Conservation (phyloP, 768 basidiomycete genomes). For the Crassisporium funariophilum region DNA sequence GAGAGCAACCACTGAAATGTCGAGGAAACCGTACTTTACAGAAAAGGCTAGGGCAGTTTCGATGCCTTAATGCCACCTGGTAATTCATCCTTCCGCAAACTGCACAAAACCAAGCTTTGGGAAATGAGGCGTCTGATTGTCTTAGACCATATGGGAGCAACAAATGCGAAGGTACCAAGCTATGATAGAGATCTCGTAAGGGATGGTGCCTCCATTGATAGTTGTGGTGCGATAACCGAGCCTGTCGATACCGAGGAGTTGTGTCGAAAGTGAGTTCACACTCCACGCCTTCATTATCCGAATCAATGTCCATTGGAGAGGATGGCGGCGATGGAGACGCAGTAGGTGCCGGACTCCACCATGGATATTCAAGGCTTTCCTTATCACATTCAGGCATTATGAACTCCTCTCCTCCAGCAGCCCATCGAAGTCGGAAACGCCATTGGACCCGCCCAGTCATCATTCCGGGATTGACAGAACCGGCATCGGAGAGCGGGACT, state of each 20-base stretch:
- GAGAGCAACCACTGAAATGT: background rate
- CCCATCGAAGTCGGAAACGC: constrained; percentile 50
- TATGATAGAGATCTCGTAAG: constrained; percentile 24
- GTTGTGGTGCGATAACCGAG: constrained; percentile 24
- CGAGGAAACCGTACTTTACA: constrained; percentile 38
- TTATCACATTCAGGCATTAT: constrained; percentile 16
- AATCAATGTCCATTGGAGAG: background rate
- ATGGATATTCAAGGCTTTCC: constrained; percentile 15
- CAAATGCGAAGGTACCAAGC: constrained; percentile 31
- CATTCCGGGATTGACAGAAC: background rate
- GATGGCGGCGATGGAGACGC: background rate
- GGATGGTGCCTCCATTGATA: constrained; percentile 24
- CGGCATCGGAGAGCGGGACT: background rate
- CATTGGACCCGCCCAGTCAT: constrained; percentile 41
- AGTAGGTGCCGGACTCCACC: constrained; percentile 20
- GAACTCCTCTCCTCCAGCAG: constrained; percentile 49
- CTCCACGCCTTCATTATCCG: constrained; percentile 6
- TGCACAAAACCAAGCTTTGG: constrained; percentile 50
- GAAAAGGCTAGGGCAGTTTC: constrained; percentile 41
- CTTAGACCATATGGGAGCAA: constrained; percentile 28
- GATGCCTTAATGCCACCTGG: constrained; percentile 46
- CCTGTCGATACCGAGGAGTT: constrained; percentile 19
- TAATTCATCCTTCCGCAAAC: constrained; percentile 52
- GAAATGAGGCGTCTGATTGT: constrained; percentile 37
- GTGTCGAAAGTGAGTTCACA: constrained; percentile 19